Base-by-base conservation (phyloP, 2,329 filamentous ascomycete genomes). In the Aspergillus pseudoglaucus region DNA sequence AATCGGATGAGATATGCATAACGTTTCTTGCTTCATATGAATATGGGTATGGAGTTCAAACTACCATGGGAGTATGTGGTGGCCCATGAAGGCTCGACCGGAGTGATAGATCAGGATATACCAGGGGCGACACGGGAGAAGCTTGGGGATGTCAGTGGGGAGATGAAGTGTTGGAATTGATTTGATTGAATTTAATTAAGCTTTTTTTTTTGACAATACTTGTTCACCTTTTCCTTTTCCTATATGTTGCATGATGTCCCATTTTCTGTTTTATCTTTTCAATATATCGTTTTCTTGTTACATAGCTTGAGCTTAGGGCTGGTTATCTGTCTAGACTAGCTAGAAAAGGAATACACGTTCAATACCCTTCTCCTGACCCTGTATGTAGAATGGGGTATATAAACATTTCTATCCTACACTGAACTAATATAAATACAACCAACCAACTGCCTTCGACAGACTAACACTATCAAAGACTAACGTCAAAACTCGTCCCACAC, bases 401-500 rank as follows among this genome's bases (percentile, higher is more conserved):
- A 39, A 4, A 18, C 2, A 22, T 8, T 18, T 37, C n/a, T 39
- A 12, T 39, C 25, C 17, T 39, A 39, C 37, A 39, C 3, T 22
- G 6, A 17, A 8, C 33, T 39, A 15, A 17, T 39, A 39, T 39
- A 39, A 8, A 20, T 12, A 12, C n/a, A 12, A 20, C 37, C n/a
- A 12, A 20, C 37, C 8, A 39, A 33, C 9, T 12, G 14, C 30
- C 30, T 15, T 38, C 10, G 8, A 12, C 4, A 39, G 18, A 6
- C 8, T 1, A 39, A 14, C 37, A 18, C 37, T 10, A 8, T 22
- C 17, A 39, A 39, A 39, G 80, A 65, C 90, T 89, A 56, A 97
- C 89, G 71, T 97, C 93, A 70, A 98, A 98, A 66, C 91, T 97
- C 14, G 91, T 96, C 6, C 93, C 93, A 69, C 93, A 98, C 1